Evolutionary conservation across 495 filamentous ascomycete species (phyloP).

Genomic region (Podospora bellae-mahoneyi): DNA sequence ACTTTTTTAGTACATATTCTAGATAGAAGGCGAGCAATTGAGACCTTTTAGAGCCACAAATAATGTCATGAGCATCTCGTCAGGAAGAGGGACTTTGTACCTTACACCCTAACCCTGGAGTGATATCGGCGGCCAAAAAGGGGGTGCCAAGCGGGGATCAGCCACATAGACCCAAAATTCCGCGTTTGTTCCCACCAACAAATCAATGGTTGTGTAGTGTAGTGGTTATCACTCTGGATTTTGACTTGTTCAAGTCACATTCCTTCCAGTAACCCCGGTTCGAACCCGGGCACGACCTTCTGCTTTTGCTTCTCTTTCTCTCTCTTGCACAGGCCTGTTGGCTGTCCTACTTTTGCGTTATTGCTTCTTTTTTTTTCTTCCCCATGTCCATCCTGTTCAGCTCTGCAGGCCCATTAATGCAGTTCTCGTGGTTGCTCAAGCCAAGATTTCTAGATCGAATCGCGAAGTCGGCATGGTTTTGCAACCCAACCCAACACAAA

Average conservation of each 20-base stretch:
- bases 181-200: not conserved
- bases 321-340: no score
- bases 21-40: not conserved
- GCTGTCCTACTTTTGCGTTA: not conserved
- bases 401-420: not conserved
- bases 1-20: not conserved
- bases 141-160: not conserved
- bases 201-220: constrained; percentile 26
- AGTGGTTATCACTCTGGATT: constrained; percentile 30
- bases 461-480: constrained; percentile 8
- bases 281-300: constrained; percentile 29
- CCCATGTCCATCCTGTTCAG: not conserved
- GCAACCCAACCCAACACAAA: not conserved
- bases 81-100: no score
- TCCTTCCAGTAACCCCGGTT: constrained; percentile 27
- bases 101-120: not conserved
- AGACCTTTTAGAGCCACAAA: not conserved
- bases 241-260: constrained; percentile 10
- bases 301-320: constrained; percentile 11
- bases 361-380: not conserved
- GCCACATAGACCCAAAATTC: not conserved
- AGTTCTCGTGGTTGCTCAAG: not conserved
- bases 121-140: not conserved
- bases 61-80: no score
- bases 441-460: not conserved